Percentiles rank a stretch among this genome's conserved stretches.
These are phyloP conservation scores for Potentilla sterilis DNA, from an alignment of 306 rosid species.

Conservation along the genomic window DNA sequence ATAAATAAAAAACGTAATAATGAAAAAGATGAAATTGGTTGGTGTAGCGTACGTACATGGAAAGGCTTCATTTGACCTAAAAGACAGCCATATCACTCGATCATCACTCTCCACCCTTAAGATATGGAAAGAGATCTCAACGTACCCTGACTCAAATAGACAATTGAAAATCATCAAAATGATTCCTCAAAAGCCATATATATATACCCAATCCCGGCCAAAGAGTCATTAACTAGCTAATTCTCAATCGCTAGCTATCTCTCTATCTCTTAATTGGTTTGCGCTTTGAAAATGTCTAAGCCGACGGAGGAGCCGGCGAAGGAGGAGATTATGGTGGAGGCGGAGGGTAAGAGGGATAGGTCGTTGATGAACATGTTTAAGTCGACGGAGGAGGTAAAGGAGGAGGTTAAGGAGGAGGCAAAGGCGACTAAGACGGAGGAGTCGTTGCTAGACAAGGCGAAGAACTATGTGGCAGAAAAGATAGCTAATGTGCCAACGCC, in stretches of 20 bases:
- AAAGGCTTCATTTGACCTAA: conserved; percentile 14
- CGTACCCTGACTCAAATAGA: conserved; percentile 2
- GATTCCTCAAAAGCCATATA: background rate
- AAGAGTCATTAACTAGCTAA: background rate
- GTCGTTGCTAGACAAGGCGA: conserved; percentile 52
- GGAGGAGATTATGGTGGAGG: background rate
- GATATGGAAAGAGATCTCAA: conserved; percentile 2
- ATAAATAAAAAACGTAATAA: background rate
- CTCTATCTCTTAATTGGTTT: background rate
- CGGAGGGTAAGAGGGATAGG: background rate
- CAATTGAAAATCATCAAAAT: background rate
- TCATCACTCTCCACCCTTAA: background rate
- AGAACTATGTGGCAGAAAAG: conserved; percentile 60
- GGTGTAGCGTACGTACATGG: conserved; percentile 9
- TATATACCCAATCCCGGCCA: background rate
- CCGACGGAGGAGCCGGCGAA: background rate
- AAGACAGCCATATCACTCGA: background rate
- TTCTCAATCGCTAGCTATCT: background rate
- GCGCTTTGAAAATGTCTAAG: background rate
- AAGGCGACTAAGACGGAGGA: background rate
- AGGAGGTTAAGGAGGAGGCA: background rate
- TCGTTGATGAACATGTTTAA: conserved; percentile 20
- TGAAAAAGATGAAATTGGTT: background rate
- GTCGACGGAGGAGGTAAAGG: background rate
- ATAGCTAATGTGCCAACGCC: conserved; percentile 57